These are phyloP conservation scores for Cladorrhinum sp. DNA, from an alignment of 2,329 filamentous ascomycete genomes.

Conservation along the genomic window DNA sequence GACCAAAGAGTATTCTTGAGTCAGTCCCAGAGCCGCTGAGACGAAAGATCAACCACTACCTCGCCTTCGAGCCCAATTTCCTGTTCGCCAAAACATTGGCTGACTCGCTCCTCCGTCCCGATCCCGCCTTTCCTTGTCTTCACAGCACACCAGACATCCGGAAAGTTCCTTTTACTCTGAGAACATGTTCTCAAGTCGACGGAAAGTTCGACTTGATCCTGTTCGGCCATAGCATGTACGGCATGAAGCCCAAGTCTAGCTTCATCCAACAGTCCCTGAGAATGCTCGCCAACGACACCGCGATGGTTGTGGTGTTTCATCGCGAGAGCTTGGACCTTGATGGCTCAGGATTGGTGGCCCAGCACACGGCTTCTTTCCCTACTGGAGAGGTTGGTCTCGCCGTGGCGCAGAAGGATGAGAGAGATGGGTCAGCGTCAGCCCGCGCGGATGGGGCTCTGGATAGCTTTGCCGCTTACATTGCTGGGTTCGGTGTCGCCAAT, in stretches of 20 bases:
- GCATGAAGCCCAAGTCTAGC: slow-evolving; percentile 48
- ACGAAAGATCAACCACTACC: slow-evolving; percentile 47
- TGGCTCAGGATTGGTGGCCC: slow-evolving; percentile 42
- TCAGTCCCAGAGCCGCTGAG: slow-evolving; percentile 43
- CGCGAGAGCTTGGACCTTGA: slow-evolving; percentile 46
- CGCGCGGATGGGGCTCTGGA: too few relatives aligned
- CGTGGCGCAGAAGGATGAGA: background rate
- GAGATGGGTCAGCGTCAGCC: too few relatives aligned
- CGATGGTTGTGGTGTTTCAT: slow-evolving; percentile 55
- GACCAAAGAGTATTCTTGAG: slow-evolving; percentile 52
- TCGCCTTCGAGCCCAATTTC: slow-evolving; percentile 52
- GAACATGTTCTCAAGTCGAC: slow-evolving; percentile 18
- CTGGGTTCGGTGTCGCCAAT: slow-evolving; percentile 41
- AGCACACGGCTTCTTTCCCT: slow-evolving; percentile 46
- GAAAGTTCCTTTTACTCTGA: slow-evolving; percentile 39
- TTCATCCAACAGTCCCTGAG: slow-evolving; percentile 46
- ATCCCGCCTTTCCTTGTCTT: slow-evolving; percentile 42
- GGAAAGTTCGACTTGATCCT: slow-evolving; percentile 53
- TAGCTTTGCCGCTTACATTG: slow-evolving; percentile 42
- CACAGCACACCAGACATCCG: slow-evolving; percentile 38
- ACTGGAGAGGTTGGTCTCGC: slow-evolving; percentile 36
- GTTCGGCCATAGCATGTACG: slow-evolving; percentile 65
- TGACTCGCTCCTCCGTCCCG: slow-evolving; percentile 38
- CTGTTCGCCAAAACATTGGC: slow-evolving; percentile 45
- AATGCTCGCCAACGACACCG: slow-evolving; percentile 44